Base-by-base conservation (phyloP, 2,329 filamentous ascomycete species). In the Parasarocladium wereldwijsianum region DNA sequence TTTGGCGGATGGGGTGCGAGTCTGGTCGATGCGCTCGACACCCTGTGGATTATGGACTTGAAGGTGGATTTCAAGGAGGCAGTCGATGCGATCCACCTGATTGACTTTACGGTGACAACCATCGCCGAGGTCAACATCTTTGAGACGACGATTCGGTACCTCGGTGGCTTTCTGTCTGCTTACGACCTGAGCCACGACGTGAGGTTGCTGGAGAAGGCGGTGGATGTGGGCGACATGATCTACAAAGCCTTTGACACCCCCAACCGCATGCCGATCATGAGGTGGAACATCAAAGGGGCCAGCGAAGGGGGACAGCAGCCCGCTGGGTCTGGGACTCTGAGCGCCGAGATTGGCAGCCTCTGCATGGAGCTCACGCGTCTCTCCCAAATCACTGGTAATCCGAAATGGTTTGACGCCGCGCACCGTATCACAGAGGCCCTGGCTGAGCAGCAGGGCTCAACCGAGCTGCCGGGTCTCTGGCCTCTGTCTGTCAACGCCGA, bases 391-490 rank as follows among this genome's bases (percentile, higher is more conserved):
- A 83, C 80, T 0, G 70, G 70, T 20, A 63, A 85, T 35, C 51
- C 65, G 29, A 83, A 77, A 45, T 87, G 79, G 52, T 85, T 77
- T 45, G 81, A 86, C 46, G 81, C 80, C 1, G 66, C 84, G 33
- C 74, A 76, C 34, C 67, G 79, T 8, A 70, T 92, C 27, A 81
- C 77, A 7, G 65, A 76, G 34, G 66, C 75, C 14, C 61, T 92
- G n/a, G 64, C 76, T 31, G 57, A 62, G 22, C 67, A 69, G 31
- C 82, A 90, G 51, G 71, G 74, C 42, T 50, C 60, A 4, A 85
- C 81, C 0, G 59, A 56, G n/a, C 50, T 87, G 5, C 81, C 81
- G 0, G 82, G 83, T 3, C 65, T 90, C 58, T 90, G 80, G 78
- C 80, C 82, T 1, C 61, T 70, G 6, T 59, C 58, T 21, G 53